Percentiles rank a stretch among this genome's conserved stretches.
Evolutionary conservation across 306 rosid genomes (phyloP).

Genomic region (Trichosanthes truncata): DNA sequence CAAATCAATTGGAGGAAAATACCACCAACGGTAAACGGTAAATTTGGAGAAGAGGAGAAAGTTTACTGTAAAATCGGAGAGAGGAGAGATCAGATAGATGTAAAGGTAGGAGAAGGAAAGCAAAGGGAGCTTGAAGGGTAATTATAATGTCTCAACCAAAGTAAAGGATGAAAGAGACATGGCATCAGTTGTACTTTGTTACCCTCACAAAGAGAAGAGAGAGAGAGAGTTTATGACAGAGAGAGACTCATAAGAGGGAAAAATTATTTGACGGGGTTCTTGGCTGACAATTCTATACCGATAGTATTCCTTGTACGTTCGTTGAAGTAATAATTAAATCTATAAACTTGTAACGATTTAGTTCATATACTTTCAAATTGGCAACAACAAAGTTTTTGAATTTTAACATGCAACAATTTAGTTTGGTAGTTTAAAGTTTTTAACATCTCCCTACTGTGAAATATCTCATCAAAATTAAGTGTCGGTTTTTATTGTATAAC

Average conservation of each 20-base stretch:
- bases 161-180: slow-evolving; percentile 12
- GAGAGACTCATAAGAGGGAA: background rate
- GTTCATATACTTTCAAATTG: no score
- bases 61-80: background rate
- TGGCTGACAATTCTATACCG: background rate
- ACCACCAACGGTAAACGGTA: slow-evolving; percentile 4
- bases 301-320: no score
- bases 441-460: no score
- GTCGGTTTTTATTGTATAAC: no score
- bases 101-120: slow-evolving; percentile 7
- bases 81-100: slow-evolving; percentile 5
- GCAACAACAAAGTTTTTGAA: no score
- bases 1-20: no score
- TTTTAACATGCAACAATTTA: no score
- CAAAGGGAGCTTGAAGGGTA: slow-evolving; percentile 13
- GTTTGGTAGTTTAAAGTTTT: no score
- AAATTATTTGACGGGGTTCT: background rate
- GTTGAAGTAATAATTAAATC: background rate
- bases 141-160: slow-evolving; percentile 6
- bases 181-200: slow-evolving; percentile 10
- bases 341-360: background rate
- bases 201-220: background rate
- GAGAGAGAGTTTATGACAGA: background rate
- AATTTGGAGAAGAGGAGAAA: slow-evolving; percentile 26
- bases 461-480: no score